Conservation (phyloP, 2,329 filamentous ascomycete species). For the Xylariales sp. region DNA sequence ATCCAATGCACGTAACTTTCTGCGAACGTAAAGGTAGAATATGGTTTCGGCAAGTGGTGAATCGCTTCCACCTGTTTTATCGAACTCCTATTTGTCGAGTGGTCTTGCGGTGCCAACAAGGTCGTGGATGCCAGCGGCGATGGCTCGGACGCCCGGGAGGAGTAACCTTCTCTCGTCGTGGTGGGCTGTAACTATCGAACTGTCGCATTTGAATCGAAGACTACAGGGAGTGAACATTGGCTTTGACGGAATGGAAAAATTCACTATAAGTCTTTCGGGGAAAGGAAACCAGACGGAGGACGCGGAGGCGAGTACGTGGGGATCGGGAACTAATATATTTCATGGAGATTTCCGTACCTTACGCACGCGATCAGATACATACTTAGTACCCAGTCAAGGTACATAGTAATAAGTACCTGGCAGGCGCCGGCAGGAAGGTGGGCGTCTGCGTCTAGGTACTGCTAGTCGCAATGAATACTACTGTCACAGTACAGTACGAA, state of each 20-base stretch:
- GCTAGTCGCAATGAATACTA: slow-evolving; percentile 6
- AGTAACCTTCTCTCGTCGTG: slow-evolving; percentile 14
- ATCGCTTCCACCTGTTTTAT: background rate
- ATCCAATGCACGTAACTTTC: no score
- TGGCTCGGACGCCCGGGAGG: slow-evolving; percentile 10
- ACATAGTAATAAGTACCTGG: slow-evolving; percentile 4
- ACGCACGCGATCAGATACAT: slow-evolving; percentile 9
- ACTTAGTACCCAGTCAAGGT: background rate
- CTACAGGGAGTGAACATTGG: background rate
- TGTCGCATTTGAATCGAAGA: background rate
- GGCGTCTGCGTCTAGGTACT: background rate
- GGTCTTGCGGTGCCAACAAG: no score
- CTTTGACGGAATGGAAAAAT: background rate
- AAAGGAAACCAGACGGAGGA: slow-evolving; percentile 3
- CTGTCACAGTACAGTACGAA: slow-evolving; percentile 5
- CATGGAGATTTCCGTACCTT: slow-evolving; percentile 10
- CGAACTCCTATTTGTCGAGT: no score
- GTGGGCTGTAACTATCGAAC: slow-evolving; percentile 3
- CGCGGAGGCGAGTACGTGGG: slow-evolving; percentile 9
- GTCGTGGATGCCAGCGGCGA: slow-evolving; percentile 18
- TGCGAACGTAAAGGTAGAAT: no score
- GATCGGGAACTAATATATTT: slow-evolving; percentile 11
- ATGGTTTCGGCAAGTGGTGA: background rate
- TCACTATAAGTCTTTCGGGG: background rate
- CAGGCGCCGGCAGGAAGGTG: background rate